Base-by-base conservation (phyloP, 1,284 basidiomycete genomes). In the Ustilago loliicola region DNA sequence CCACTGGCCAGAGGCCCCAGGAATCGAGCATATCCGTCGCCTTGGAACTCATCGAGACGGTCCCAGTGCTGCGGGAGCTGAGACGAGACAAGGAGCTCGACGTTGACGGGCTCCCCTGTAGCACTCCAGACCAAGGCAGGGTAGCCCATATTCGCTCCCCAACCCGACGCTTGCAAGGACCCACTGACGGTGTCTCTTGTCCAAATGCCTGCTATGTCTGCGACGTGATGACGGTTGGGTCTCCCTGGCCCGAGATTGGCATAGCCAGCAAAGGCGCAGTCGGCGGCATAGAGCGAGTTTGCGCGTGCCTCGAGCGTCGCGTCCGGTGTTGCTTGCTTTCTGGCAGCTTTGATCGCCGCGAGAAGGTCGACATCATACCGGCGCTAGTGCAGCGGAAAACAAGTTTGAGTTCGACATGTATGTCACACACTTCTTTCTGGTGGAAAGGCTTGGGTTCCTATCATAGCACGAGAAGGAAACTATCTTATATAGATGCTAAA, bases 201-300 rank as follows among this genome's bases (percentile, higher is more conserved):
- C n/a, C 45, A 47, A 47, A 13, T 47, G 45, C 45, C 45, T 23
- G 23, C 23, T n/a, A 47, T 23, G 7, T 47, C 45, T 47, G 45
- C 45, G 17, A 47, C 21, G 45, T 47, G 45, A 47, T 47, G 45
- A 23, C 21, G 45, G 45, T 47, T 47, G 45, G 45, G 45, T n/a
- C 45, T 10, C 2, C 45, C 45, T 6, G 45, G 45, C 11, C 45
- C 45, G 4, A 47, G 45, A 23, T 10, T 47, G 23, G 17, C 45
- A n/a, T 47, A 47, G n/a, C 17, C 45, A 47, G 45, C 45, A 47
- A 47, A 47, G 23, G 45, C 45, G 45, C 45, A 23, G 6, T 47
- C 45, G 45, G 45, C 45, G n/a, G n/a, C 45, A 47, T 47, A 23
- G n/a, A 47, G 45, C 6, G 45, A 47, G 45, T 47, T 47, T 23